phyloP scores from a whole-genome alignment of 2,329 filamentous ascomycete species.

The Ascosphaera aggregata region DNA sequence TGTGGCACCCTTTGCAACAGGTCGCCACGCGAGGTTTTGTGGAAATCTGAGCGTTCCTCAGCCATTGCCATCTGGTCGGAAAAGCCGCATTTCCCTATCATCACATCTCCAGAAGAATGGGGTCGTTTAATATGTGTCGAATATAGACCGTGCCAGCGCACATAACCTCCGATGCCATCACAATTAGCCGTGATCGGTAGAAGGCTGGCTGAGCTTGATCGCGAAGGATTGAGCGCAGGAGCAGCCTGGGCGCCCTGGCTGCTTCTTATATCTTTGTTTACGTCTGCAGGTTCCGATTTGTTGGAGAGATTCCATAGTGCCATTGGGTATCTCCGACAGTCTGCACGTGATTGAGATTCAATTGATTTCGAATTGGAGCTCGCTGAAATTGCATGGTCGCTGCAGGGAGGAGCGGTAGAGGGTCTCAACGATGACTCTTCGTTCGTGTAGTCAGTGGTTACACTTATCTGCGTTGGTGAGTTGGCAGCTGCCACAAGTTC shows the following conservation, averaged over 20 bases:
- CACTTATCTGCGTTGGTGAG: background rate
- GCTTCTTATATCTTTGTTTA: background rate
- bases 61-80: too few species aligned
- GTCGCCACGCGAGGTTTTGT: background rate
- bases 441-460: background rate
- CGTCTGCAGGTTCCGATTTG: background rate
- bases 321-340: background rate
- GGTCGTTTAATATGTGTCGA: background rate
- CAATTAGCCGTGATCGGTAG: background rate
- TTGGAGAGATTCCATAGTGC: background rate
- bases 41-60: too few species aligned
- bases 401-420: background rate
- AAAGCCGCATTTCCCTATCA: too few species aligned
- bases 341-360: background rate
- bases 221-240: background rate
- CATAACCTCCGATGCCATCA: background rate
- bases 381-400: background rate
- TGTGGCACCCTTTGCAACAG: background rate
- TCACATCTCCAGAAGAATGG: background rate
- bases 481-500: background rate
- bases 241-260: background rate
- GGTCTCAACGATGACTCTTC: background rate
- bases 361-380: background rate
- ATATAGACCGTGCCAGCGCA: background rate
- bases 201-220: background rate